These are phyloP conservation scores for Monilinia polystroma DNA, from an alignment of 2,329 filamentous ascomycete genomes.

Conservation along the genomic window DNA sequence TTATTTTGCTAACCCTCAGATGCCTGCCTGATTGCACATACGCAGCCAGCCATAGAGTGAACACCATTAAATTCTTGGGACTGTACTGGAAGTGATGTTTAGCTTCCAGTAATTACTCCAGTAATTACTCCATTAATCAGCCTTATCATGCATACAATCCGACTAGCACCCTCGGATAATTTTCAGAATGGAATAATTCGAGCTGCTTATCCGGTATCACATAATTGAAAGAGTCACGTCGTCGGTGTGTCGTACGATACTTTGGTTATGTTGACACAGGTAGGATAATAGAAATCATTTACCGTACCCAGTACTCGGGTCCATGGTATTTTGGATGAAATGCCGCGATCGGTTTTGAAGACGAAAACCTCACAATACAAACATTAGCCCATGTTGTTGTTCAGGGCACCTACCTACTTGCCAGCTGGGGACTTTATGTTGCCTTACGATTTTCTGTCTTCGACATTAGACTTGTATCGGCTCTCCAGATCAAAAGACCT, in stretches of 20 bases:
- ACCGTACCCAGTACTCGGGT: not conserved
- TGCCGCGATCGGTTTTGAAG: not conserved
- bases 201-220: not conserved
- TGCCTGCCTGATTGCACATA: not conserved
- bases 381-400: not conserved
- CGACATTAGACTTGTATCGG: not conserved
- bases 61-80: not conserved
- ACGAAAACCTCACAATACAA: not conserved
- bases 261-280: not conserved
- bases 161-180: not conserved
- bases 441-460: not conserved
- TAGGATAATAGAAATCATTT: not conserved
- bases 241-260: not conserved
- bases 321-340: not conserved
- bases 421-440: not conserved
- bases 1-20: not conserved
- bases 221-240: not conserved
- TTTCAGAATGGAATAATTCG: not conserved
- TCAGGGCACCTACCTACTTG: not conserved
- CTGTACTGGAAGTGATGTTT: not conserved
- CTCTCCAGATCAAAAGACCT: not conserved
- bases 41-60: conserved; percentile 2
- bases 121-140: not conserved
- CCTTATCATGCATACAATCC: not conserved
- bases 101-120: not conserved